Evolutionary conservation across 108 stramenopile species (phyloP).

Genomic region (Conticribra weissflogii): DNA sequence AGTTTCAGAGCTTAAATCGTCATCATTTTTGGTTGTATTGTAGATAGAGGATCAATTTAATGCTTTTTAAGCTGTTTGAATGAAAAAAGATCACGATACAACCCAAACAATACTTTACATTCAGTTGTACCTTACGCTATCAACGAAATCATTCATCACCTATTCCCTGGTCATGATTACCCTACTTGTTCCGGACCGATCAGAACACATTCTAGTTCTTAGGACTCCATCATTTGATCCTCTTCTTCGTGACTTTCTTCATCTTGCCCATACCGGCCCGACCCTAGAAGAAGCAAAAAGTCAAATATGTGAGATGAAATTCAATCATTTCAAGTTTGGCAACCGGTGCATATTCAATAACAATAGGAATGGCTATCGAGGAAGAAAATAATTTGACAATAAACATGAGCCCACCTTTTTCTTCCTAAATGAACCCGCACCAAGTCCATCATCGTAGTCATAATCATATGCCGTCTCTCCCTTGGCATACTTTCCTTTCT

Average conservation of each 20-base stretch:
- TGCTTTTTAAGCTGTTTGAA: too few species aligned
- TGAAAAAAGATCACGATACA: too few species aligned
- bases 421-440: slow-evolving; percentile 77
- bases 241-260: slow-evolving; percentile 87
- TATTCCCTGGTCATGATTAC: too few species aligned
- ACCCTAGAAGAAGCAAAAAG: slow-evolving; percentile 48
- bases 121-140: too few species aligned
- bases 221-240: slow-evolving; percentile 75
- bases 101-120: too few species aligned
- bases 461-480: slow-evolving; percentile 92
- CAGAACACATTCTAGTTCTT: too few species aligned
- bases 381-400: background rate
- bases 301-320: background rate
- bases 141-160: too few species aligned
- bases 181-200: too few species aligned
- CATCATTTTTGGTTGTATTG: too few species aligned
- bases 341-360: background rate
- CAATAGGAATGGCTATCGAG: background rate
- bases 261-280: slow-evolving; percentile 87
- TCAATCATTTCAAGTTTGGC: background rate
- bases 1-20: too few species aligned
- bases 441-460: slow-evolving; percentile 86
- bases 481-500: slow-evolving; percentile 73
- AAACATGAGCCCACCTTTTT: slow-evolving; percentile 68
- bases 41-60: too few species aligned